Evolutionary conservation across 495 filamentous ascomycete genomes (phyloP).

Genomic region (Penicillium malachiteum): DNA sequence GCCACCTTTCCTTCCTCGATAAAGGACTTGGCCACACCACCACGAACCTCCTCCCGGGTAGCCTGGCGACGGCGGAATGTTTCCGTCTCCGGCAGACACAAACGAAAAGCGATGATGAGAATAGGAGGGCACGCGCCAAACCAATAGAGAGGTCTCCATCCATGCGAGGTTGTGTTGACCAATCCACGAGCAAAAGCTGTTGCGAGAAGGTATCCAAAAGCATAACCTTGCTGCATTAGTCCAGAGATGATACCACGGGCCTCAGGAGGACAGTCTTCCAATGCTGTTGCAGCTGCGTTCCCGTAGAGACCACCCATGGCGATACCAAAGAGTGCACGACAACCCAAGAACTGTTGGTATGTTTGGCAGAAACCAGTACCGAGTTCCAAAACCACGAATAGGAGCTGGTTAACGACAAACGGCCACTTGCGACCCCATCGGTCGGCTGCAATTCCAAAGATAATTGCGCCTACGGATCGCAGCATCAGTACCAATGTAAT

Average conservation of each 20-base stretch:
- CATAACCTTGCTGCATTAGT: constrained; percentile 85
- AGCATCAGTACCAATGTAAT: constrained; percentile 85
- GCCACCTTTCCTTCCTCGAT: constrained; percentile 73
- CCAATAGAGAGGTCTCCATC: constrained; percentile 84
- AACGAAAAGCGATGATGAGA: constrained; percentile 76
- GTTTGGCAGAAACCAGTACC: constrained; percentile 77
- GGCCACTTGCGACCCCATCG: constrained; percentile 88
- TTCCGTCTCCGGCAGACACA: constrained; percentile 74
- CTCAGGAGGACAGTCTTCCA: constrained; percentile 77
- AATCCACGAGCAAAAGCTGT: constrained; percentile 73
- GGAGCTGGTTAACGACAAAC: constrained; percentile 76
- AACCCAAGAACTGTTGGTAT: constrained; percentile 75
- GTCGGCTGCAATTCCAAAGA: constrained; percentile 80
- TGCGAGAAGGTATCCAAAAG: constrained; percentile 81
- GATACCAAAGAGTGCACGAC: constrained; percentile 81
- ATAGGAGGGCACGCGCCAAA: constrained; percentile 78
- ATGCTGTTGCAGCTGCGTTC: constrained; percentile 80
- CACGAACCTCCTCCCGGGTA: constrained; percentile 49
- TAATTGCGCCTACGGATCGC: constrained; percentile 86
- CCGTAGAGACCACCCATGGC: constrained; percentile 90
- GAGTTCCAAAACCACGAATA: constrained; percentile 79
- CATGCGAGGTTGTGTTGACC: constrained; percentile 69
- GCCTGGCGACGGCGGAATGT: constrained; percentile 61
- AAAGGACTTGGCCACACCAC: constrained; percentile 60
- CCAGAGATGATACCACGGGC: constrained; percentile 77